Conservation (phyloP, 371 early-diverging fungal genomes). For the Mucor piriformis region DNA sequence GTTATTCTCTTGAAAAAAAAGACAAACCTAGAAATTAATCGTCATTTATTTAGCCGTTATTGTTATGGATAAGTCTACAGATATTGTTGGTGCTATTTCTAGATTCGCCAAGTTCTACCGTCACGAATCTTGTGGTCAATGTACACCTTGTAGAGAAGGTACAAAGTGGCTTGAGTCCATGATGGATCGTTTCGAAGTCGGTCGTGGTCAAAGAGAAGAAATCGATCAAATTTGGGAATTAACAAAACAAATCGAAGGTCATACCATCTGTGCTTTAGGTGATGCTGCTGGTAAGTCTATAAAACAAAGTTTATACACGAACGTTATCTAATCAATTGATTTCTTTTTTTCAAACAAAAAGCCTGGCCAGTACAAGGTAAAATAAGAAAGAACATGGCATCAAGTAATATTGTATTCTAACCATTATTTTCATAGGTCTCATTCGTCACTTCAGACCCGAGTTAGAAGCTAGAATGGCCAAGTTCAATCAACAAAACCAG, state of each 20-base stretch:
- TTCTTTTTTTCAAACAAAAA: neutral
- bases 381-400: neutral
- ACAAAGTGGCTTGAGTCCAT: conserved; percentile 93
- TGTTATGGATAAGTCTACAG: conserved; percentile 97
- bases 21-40: neutral
- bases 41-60: conserved; percentile 70
- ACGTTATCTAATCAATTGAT: neutral
- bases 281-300: conserved; percentile 78
- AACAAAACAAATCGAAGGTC: conserved; percentile 96
- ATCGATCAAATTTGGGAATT: conserved; percentile 89
- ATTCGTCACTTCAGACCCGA: conserved; percentile 95
- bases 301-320: neutral
- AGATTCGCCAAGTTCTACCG: conserved; percentile 92
- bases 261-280: conserved; percentile 97
- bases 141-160: conserved; percentile 98
- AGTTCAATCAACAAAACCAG: conserved; percentile 7
- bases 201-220: conserved; percentile 82
- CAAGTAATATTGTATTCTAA: neutral
- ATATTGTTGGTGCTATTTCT: conserved; percentile 88
- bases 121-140: conserved; percentile 98
- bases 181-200: conserved; percentile 95
- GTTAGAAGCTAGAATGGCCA: conserved; percentile 81
- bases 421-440: conserved; percentile 50
- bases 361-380: conserved; percentile 93
- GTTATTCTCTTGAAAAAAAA: conserved; percentile 3